phyloP scores from a whole-genome alignment of 768 basidiomycete genomes.

The Tephrocybe sp. region DNA sequence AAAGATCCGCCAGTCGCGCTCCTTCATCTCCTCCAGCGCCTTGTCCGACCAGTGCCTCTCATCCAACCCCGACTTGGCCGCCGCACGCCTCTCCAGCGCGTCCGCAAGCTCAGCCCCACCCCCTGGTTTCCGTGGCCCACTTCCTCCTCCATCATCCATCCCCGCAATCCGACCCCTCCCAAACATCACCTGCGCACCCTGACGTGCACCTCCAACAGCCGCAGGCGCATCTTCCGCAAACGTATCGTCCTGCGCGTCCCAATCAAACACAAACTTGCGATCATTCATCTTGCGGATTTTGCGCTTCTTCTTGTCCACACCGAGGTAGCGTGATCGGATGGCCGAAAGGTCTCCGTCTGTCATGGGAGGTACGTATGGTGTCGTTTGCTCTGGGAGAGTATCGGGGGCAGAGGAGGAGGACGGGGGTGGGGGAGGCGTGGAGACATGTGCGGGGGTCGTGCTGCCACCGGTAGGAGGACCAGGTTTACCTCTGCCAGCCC shows the following conservation, averaged over 20 bases:
- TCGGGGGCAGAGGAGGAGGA: slow-evolving; percentile 37
- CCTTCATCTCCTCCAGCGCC: slow-evolving; percentile 87
- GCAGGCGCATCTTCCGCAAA: slow-evolving; percentile 74
- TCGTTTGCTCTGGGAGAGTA: slow-evolving; percentile 31
- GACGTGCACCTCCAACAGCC: slow-evolving; percentile 66
- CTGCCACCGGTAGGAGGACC: slow-evolving; percentile 29
- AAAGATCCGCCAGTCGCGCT: slow-evolving; percentile 99
- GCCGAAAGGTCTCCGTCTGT: slow-evolving; percentile 76
- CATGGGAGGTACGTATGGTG: slow-evolving; percentile 60
- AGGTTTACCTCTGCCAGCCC: slow-evolving; percentile 62
- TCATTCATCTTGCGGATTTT: slow-evolving; percentile 94
- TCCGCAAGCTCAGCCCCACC: slow-evolving; percentile 64
- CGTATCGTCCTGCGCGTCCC: slow-evolving; percentile 97
- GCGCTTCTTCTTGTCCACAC: slow-evolving; percentile 90
- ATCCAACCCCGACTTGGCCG: slow-evolving; percentile 79
- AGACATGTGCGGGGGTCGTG: no score
- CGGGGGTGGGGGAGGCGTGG: slow-evolving; percentile 45
- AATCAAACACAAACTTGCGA: slow-evolving; percentile 98
- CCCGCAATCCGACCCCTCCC: slow-evolving; percentile 81
- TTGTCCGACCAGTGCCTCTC: slow-evolving; percentile 99
- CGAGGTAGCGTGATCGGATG: slow-evolving; percentile 91
- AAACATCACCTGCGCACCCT: slow-evolving; percentile 87
- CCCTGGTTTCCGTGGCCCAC: slow-evolving; percentile 34
- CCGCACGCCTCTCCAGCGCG: slow-evolving; percentile 76
- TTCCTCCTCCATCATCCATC: slow-evolving; percentile 75